phyloP scores from a whole-genome alignment of 2,329 filamentous ascomycete species.

The Dactylellina haptotyla region DNA sequence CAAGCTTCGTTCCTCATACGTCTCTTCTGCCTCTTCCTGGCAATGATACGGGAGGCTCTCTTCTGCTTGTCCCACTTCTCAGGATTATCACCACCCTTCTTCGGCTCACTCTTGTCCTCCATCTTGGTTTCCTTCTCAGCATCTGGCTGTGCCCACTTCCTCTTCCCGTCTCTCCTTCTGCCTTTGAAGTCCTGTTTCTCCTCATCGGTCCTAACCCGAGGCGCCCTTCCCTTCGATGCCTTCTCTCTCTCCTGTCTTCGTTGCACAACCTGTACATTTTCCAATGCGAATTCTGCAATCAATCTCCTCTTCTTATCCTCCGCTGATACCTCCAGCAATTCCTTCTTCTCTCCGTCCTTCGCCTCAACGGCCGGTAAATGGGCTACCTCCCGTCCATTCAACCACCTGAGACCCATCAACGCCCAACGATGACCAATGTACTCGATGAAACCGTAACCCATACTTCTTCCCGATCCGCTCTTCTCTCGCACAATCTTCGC shows the following conservation, averaged over 20 bases:
- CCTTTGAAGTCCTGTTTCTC: conserved; percentile 18
- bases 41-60: conserved; percentile 56
- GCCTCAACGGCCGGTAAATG: conserved; percentile 63
- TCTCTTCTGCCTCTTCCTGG: conserved; percentile 56
- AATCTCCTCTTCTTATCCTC: conserved; percentile 85
- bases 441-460: conserved; percentile 97
- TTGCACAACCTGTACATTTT: conserved; percentile 95
- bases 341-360: conserved; percentile 63
- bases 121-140: conserved; percentile 57
- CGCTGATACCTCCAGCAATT: conserved; percentile 58
- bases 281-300: conserved; percentile 96
- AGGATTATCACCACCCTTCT: conserved; percentile 42
- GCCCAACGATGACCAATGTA: conserved; percentile 94
- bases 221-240: conserved; percentile 62
- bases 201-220: conserved; percentile 50
- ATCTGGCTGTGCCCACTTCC: conserved; percentile 56
- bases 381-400: conserved; percentile 78
- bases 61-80: conserved; percentile 55
- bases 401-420: conserved; percentile 90
- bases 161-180: conserved; percentile 22
- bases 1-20: conserved; percentile 25
- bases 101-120: conserved; percentile 52
- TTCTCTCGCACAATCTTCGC: conserved; percentile 94
- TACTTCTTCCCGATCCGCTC: conserved; percentile 82
- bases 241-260: conserved; percentile 74